Evolutionary conservation across 345 rosid genomes (phyloP), one percentile per base, ranked within the genome.

Genomic region (Mercurialis annua): DNA sequence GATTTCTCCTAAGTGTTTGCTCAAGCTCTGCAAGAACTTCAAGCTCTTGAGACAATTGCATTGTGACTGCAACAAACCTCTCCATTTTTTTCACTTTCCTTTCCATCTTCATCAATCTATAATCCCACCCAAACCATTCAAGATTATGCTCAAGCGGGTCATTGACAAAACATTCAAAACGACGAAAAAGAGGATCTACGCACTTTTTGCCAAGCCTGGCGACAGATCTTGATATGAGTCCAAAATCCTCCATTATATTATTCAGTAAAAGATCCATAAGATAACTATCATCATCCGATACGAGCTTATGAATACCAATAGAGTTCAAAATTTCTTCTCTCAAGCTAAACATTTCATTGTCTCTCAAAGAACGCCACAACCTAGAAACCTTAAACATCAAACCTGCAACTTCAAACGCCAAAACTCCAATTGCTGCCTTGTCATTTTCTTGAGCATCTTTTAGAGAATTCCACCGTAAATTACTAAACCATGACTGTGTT

Each of bases 21-120:
- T 88, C 90, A 47, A 82, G 86, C 70, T 88, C 93, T 5, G 82
- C 86, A 60, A 85, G 74, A 62, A 84, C 89, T 54, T 85, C 90
- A 64, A 82, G 67, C 78, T 88, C 90, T 26, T 78, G 83, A 61
- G 85, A 64, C 74, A 84, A 73, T 65, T 85, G 87, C 73, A 76
- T 72, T 26, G 78, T 82, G 27, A 67, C 68, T 5, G 75, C 82
- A 56, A 75, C 71, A 72, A 82, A 84, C 58, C 81, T 75, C 80
- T 82, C 86, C 89, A 85, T 82, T 62, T 88, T 84, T 78, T 83
- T 88, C 57, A 85, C 83, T 76, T 78, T 84, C 79, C 74, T 82
- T 59, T 85, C 90, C 93, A 88, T 88, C 83, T 85, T 85, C 76
- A 81, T 82, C 73, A 68, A 64, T 59, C 75, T 73, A 69, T 81